phyloP scores from a whole-genome alignment of 495 filamentous ascomycete genomes.

The Hypoxylon crocopeplum region DNA sequence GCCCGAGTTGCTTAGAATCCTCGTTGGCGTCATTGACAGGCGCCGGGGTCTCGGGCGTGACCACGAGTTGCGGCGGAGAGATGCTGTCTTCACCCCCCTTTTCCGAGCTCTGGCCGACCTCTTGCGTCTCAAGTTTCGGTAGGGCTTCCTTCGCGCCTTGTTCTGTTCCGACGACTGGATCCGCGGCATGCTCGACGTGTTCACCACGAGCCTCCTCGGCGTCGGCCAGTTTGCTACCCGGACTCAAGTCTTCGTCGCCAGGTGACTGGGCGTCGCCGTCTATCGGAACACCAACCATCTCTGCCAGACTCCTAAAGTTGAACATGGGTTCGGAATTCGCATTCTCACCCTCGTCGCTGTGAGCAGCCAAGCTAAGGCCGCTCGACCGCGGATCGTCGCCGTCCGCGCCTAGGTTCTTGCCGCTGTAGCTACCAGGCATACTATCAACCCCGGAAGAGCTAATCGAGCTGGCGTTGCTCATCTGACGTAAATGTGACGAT shows the following conservation, averaged over 20 bases:
- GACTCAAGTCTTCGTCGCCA: conserved; percentile 7
- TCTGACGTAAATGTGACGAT: conserved; percentile 75
- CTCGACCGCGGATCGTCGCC: conserved; percentile 56
- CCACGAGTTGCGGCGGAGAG: conserved; percentile 43
- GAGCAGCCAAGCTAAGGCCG: conserved; percentile 48
- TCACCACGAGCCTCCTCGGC: conserved; percentile 30
- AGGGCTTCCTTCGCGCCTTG: conserved; percentile 4
- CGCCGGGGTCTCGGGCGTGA: conserved; percentile 51
- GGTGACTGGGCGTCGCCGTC: conserved; percentile 40
- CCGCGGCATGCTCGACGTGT: conserved; percentile 33
- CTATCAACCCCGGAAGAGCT: conserved; percentile 77
- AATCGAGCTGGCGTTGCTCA: conserved; percentile 83
- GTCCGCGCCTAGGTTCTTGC: conserved; percentile 43
- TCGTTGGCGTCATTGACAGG: conserved; percentile 30
- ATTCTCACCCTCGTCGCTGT: conserved; percentile 54
- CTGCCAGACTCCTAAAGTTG: conserved; percentile 88
- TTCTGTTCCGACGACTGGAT: background rate
- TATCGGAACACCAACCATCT: conserved; percentile 73
- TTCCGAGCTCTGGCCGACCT: conserved; percentile 7
- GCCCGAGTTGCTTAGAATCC: conserved; percentile 50
- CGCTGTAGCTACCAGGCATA: conserved; percentile 58
- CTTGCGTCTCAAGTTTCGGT: conserved; percentile 12
- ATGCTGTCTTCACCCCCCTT: conserved; percentile 3
- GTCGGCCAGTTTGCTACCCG: conserved; percentile 22
- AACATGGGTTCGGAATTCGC: conserved; percentile 78